Evolutionary conservation across 768 basidiomycete species (phyloP).

Genomic region (Pisolithus marmoratus): DNA sequence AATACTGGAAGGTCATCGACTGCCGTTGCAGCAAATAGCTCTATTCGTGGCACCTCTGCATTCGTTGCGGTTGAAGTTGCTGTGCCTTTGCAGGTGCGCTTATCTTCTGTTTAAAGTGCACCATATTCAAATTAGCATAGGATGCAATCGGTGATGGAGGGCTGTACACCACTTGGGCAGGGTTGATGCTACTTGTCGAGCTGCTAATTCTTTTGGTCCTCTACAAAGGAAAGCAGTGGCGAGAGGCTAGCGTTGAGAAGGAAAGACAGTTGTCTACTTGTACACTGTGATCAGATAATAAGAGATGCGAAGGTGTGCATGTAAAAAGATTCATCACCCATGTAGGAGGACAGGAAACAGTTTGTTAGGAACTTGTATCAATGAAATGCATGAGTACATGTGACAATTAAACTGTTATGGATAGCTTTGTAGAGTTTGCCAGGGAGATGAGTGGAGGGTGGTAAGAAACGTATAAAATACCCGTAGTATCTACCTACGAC

Average conservation of each 20-base stretch:
- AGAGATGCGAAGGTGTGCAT: too few species aligned
- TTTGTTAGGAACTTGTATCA: too few species aligned
- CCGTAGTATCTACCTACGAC: conserved; percentile 9
- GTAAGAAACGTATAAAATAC: too few species aligned
- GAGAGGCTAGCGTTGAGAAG: conserved; percentile 46
- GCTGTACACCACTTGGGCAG: conserved; percentile 65
- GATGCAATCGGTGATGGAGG: conserved; percentile 79
- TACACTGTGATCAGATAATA: too few species aligned
- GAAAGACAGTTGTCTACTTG: too few species aligned
- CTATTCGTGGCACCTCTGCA: conserved; percentile 62
- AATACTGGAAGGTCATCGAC: conserved; percentile 77
- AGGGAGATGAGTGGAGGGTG: too few species aligned
- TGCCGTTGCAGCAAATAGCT: conserved; percentile 71
- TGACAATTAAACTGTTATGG: too few species aligned
- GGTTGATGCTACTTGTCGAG: conserved; percentile 49
- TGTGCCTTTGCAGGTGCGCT: conserved; percentile 56
- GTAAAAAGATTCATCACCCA: too few species aligned
- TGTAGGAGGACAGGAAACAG: too few species aligned
- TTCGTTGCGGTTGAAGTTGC: conserved; percentile 71
- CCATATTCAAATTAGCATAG: conserved; percentile 24
- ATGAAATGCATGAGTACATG: too few species aligned
- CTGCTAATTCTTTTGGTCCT: conserved; percentile 54
- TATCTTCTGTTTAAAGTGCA: not conserved
- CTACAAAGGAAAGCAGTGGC: conserved; percentile 58
- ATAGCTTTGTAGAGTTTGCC: too few species aligned